Percentiles rank a stretch among this genome's conserved stretches.
Evolutionary conservation across 2,329 filamentous ascomycete genomes (phyloP).

Genomic region (Colletotrichum spinosum): DNA sequence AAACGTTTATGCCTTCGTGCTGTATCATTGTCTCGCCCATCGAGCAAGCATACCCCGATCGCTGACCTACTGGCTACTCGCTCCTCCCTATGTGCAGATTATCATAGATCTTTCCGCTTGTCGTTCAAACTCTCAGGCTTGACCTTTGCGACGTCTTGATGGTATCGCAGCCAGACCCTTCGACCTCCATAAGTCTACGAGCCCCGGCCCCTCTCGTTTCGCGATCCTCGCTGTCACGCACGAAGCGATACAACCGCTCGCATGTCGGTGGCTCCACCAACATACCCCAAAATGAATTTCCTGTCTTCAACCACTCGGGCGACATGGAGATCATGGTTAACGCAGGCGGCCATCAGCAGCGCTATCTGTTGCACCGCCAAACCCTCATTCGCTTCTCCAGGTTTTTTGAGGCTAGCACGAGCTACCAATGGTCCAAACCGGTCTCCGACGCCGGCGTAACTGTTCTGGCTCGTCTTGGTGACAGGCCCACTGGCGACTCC

Average conservation of each 20-base stretch:
- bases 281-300: slow-evolving; percentile 88
- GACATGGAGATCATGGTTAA: slow-evolving; percentile 91
- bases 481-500: slow-evolving; percentile 50
- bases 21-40: too few relatives aligned
- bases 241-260: slow-evolving; percentile 82
- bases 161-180: slow-evolving; percentile 72
- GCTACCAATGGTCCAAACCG: slow-evolving; percentile 76
- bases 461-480: slow-evolving; percentile 66
- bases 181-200: slow-evolving; percentile 67
- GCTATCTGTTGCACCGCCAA: slow-evolving; percentile 88
- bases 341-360: slow-evolving; percentile 77
- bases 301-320: slow-evolving; percentile 88
- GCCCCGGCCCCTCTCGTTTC: slow-evolving; percentile 72
- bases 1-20: too few relatives aligned
- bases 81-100: slow-evolving; percentile 24
- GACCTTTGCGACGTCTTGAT: slow-evolving; percentile 53
- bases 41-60: too few relatives aligned
- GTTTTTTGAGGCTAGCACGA: slow-evolving; percentile 91
- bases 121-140: slow-evolving; percentile 7
- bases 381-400: slow-evolving; percentile 91
- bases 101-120: slow-evolving; percentile 9
- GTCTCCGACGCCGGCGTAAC: slow-evolving; percentile 47
- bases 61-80: not conserved
- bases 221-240: slow-evolving; percentile 68
- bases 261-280: slow-evolving; percentile 79